Base-by-base conservation (phyloP, 2,329 filamentous ascomycete species). In the Hypoxylon sp. region DNA sequence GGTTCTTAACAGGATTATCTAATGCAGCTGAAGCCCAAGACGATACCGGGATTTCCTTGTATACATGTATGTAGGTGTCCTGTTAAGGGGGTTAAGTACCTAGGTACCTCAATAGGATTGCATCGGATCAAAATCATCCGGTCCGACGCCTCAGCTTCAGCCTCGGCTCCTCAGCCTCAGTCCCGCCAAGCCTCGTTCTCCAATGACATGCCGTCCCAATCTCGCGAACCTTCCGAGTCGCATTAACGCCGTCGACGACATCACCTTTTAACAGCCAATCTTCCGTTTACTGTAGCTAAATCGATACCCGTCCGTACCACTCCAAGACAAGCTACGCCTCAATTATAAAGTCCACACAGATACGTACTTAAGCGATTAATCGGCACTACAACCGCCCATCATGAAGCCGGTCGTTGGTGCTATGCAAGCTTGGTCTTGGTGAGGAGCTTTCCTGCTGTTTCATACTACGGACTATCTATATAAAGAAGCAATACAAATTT, bases 321-420 rank as follows among this genome's bases (percentile, higher is more conserved):
- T 24, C 2, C 24, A 44, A 51, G 27, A 37, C 39, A 13, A 13
- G 2, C 47, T 27, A 19, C 11, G 17, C 32, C 11, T 39, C 15
- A 58, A 55, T 55, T 37, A 46, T 15, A 6, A 42, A 56, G 42
- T 19, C 47, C 6, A 59, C 24, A 53, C 44, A 29, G 1, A 42
- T 35, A 54, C 44, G 19, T n/a, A 58, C n/a, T 63, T 67, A 61
- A 68, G 31, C 51, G 24, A 37, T 59, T 50, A 27, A 48, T 52
- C 27, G 37, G 39, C 46, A 21, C 56, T 32, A 64, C 64, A 56
- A 69, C 72, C 74, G 74, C 81, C 68, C 84, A 88, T 77, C 78
- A 98, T 98, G 94, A 98, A 98, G 91, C 94, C 95, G 74, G 86
- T 98, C 79, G 93, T 98, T 75, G 92, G 93, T 79, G 91, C 93